A percentile compares a stretch with the other conserved stretches of the same genome.
phyloP scores from a whole-genome alignment of 2,329 filamentous ascomycete genomes.

The Cladophialophora chaetospira region DNA sequence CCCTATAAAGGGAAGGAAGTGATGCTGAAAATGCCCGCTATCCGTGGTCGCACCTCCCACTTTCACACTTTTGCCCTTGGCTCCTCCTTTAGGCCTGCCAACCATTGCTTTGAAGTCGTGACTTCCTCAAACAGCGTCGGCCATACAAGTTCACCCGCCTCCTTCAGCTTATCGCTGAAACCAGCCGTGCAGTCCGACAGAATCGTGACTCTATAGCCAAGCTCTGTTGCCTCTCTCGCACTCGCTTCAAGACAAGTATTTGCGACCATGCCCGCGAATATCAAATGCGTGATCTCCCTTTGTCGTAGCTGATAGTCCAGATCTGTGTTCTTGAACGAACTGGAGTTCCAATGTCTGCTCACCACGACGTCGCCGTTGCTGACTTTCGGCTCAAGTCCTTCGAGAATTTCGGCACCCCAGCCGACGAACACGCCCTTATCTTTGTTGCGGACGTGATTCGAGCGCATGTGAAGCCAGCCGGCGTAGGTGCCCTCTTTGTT shows the following conservation, averaged over 20 bases:
- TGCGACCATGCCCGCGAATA: constrained; percentile 38
- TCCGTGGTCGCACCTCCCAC: neutral
- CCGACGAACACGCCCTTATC: constrained; percentile 34
- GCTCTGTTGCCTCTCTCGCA: constrained; percentile 39
- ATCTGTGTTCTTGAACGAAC: constrained; percentile 42
- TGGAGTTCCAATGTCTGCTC: constrained; percentile 40
- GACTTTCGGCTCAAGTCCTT: constrained; percentile 36
- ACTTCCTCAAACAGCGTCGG: constrained; percentile 7
- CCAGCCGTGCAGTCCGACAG: constrained; percentile 6
- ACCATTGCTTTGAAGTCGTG: constrained; percentile 1
- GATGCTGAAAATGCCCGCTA: too few species aligned
- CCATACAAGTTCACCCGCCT: constrained; percentile 5
- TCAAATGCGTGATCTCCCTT: constrained; percentile 37
- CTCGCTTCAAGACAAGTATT: constrained; percentile 42
- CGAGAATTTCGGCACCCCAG: constrained; percentile 38
- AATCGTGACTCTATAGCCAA: constrained; percentile 24
- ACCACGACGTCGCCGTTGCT: constrained; percentile 38
- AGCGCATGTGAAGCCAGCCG: constrained; percentile 36
- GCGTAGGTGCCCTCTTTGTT: constrained; percentile 30
- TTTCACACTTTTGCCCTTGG: neutral
- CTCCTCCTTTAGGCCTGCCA: neutral
- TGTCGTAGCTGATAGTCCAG: constrained; percentile 41
- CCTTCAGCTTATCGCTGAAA: constrained; percentile 4
- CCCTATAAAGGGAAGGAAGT: too few species aligned
- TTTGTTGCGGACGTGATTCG: constrained; percentile 31